phyloP scores from a whole-genome alignment of 371 early-diverging fungal genomes.

The Lichtheimia ornata region DNA sequence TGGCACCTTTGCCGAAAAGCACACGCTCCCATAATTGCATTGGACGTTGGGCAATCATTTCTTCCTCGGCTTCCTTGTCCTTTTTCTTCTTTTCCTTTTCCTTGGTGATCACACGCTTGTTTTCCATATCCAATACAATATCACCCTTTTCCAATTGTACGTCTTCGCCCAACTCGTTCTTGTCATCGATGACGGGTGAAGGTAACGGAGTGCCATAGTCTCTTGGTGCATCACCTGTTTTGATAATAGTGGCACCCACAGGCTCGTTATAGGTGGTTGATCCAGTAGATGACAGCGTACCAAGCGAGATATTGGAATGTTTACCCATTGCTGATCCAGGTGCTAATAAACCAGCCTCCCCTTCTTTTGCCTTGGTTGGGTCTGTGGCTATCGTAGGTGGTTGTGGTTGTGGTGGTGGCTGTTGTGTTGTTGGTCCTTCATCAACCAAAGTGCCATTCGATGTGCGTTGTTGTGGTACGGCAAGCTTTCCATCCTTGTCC shows the following conservation, averaged over 20 bases:
- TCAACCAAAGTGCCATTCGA: neutral
- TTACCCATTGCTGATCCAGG: no score
- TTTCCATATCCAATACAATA: conserved; percentile 14
- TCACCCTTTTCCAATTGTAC: conserved; percentile 12
- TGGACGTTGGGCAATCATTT: neutral
- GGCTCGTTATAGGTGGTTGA: neutral
- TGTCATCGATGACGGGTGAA: neutral
- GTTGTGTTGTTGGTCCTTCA: neutral
- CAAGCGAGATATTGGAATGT: no score
- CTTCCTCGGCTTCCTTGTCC: neutral
- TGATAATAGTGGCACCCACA: conserved; percentile 9
- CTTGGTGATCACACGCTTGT: conserved; percentile 2
- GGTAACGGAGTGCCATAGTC: conserved; percentile 11
- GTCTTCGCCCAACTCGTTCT: conserved; percentile 4
- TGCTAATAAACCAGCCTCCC: no score
- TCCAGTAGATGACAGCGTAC: neutral
- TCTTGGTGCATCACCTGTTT: conserved; percentile 9
- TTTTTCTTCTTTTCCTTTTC: conserved; percentile 5
- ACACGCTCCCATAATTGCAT: conserved; percentile 10
- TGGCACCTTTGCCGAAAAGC: conserved; percentile 5
- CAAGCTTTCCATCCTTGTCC: no score
- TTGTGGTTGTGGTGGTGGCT: neutral
- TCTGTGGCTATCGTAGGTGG: no score
- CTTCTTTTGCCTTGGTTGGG: no score
- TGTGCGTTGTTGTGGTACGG: no score